A percentile compares a stretch with the other conserved stretches of the same genome.
These are phyloP conservation scores for Enteropsectra breve DNA, from an alignment of 371 early-diverging fungal species.

Conservation along the genomic window DNA sequence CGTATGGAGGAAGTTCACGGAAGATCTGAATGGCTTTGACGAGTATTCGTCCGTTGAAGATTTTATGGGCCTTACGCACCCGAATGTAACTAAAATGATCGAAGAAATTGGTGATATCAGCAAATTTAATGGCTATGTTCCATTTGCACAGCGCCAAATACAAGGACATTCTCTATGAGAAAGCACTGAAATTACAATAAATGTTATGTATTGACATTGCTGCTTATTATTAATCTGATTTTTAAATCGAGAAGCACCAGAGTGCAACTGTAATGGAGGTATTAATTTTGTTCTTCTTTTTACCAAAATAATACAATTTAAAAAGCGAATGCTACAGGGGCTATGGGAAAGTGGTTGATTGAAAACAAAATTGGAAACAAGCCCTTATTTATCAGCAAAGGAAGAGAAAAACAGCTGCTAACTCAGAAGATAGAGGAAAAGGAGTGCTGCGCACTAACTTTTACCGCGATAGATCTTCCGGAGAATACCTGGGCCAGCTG, in stretches of 20 bases:
- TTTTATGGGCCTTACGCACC: slow-evolving; percentile 1
- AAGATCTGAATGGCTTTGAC: not conserved
- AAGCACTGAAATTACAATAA: no score
- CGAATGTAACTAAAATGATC: not conserved
- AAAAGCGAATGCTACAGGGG: no score
- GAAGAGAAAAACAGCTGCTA: not conserved
- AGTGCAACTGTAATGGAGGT: no score
- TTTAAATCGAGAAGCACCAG: no score
- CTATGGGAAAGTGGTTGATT: not conserved
- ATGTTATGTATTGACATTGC: no score
- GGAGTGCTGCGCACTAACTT: not conserved
- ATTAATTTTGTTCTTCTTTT: no score
- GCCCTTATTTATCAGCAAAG: not conserved
- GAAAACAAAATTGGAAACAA: not conserved
- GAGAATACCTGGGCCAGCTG: not conserved
- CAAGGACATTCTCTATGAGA: no score
- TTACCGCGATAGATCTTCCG: not conserved
- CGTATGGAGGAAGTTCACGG: not conserved
- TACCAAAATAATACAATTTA: no score
- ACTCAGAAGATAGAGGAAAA: not conserved
- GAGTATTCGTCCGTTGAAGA: not conserved
- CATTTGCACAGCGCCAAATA: no score
- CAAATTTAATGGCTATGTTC: no score
- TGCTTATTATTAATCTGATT: no score
- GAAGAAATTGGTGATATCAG: no score